Evolutionary conservation across 2,329 filamentous ascomycete species (phyloP).

Genomic region (Huntiella decipiens): DNA sequence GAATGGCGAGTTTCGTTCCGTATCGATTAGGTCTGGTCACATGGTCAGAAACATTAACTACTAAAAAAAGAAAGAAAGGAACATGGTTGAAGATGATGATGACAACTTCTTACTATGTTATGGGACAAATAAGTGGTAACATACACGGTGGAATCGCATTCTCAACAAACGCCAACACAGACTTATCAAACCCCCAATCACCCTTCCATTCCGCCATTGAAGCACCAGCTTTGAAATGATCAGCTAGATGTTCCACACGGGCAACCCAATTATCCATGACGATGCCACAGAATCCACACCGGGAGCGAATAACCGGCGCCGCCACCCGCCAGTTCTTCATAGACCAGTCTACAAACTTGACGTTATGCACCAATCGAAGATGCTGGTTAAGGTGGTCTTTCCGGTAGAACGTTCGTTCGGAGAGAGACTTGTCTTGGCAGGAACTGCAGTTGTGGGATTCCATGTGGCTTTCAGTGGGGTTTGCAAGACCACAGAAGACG

Average conservation of each 20-base stretch:
- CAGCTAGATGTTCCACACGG: constrained; percentile 43
- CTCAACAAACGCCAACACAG: constrained; percentile 43
- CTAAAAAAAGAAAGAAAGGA: not conserved
- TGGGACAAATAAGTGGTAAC: constrained; percentile 21
- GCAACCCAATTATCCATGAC: constrained; percentile 42
- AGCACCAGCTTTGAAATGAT: constrained; percentile 47
- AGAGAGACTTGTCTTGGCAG: constrained; percentile 45
- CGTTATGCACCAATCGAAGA: constrained; percentile 40
- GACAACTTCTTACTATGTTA: constrained; percentile 13
- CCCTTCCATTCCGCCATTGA: constrained; percentile 53
- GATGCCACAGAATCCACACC: constrained; percentile 46
- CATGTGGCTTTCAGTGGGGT: constrained; percentile 35
- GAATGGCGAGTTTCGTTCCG: constrained; percentile 37
- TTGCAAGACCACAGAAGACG: constrained; percentile 38
- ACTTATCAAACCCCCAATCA: constrained; percentile 47
- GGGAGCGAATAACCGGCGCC: constrained; percentile 40
- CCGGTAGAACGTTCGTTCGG: constrained; percentile 46
- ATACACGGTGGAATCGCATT: constrained; percentile 48
- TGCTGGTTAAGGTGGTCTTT: constrained; percentile 52
- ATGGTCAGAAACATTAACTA: not conserved
- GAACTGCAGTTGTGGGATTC: constrained; percentile 40
- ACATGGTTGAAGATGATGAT: not conserved
- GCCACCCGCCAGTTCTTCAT: constrained; percentile 45
- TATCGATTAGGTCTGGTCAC: constrained; percentile 39
- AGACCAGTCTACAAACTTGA: constrained; percentile 43